These are phyloP conservation scores for Suillus subaureus DNA, from an alignment of 768 basidiomycete species.

Conservation along the genomic window DNA sequence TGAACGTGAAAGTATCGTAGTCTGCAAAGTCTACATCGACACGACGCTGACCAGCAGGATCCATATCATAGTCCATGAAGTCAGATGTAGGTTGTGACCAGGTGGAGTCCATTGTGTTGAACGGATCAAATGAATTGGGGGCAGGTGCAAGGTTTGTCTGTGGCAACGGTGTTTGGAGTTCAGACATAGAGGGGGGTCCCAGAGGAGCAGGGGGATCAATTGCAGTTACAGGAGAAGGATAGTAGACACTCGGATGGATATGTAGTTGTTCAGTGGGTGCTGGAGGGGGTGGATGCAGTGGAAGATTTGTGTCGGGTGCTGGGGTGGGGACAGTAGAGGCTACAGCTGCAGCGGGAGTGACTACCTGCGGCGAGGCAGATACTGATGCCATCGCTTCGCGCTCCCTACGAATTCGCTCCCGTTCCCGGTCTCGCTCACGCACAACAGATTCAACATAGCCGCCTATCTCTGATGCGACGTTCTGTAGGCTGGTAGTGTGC, in stretches of 20 bases:
- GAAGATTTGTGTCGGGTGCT: conserved; percentile 8
- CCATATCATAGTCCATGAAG: conserved; percentile 40
- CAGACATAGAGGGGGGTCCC: conserved; percentile 14
- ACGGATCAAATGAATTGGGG: conserved; percentile 42
- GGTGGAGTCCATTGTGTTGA: conserved; percentile 41
- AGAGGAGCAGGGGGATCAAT: conserved; percentile 20
- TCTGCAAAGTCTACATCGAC: conserved; percentile 47
- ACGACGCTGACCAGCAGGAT: conserved; percentile 31
- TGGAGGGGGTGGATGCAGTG: conserved; percentile 23
- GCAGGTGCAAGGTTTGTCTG: conserved; percentile 19
- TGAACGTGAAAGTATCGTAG: conserved; percentile 56
- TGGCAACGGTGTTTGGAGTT: conserved; percentile 17
- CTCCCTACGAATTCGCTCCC: conserved; percentile 71
- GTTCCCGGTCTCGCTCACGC: conserved; percentile 75
- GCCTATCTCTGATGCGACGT: conserved; percentile 62
- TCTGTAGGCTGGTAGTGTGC: conserved; percentile 49
- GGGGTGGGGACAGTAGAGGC: conserved; percentile 17
- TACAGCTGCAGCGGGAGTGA: conserved; percentile 12
- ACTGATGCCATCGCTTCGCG: conserved; percentile 47
- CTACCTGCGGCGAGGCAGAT: conserved; percentile 30
- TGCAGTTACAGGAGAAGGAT: conserved; percentile 54
- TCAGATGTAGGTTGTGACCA: conserved; percentile 39
- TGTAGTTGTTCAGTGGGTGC: conserved; percentile 18
- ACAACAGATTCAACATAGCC: conserved; percentile 76
- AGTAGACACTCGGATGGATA: conserved; percentile 37